These are phyloP conservation scores for Vicia sativa DNA, from an alignment of 306 rosid species.

Conservation along the genomic window DNA sequence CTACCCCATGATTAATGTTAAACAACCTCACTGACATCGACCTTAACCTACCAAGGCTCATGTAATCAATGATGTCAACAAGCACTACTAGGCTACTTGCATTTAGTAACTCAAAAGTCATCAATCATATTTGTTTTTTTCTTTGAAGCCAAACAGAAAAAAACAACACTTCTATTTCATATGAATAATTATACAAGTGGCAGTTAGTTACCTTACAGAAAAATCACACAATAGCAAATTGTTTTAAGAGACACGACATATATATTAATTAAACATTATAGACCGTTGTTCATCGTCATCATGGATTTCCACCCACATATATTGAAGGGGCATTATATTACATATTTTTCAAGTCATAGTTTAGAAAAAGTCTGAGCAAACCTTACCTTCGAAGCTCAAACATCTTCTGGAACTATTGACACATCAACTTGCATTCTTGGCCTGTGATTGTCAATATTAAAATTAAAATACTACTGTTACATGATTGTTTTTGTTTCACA, in stretches of 20 bases:
- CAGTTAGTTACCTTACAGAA: neutral
- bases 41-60: constrained; percentile 43
- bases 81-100: neutral
- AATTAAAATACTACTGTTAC: constrained; percentile 39
- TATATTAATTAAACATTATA: too few species aligned
- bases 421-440: constrained; percentile 41
- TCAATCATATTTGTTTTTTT: constrained; percentile 4
- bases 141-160: constrained; percentile 3
- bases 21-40: constrained; percentile 46
- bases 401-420: constrained; percentile 37
- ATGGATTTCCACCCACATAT: constrained; percentile 53
- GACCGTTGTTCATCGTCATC: constrained; percentile 48
- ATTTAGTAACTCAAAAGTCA: neutral
- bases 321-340: constrained; percentile 24
- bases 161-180: neutral
- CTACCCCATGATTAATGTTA: neutral
- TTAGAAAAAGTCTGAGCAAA: constrained; percentile 25
- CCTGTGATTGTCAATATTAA: constrained; percentile 44
- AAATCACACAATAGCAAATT: neutral
- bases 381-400: constrained; percentile 65
- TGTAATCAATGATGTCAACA: constrained; percentile 64
- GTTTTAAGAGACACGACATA: neutral
- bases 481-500: constrained; percentile 50
- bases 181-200: neutral
- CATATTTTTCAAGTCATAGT: constrained; percentile 18